phyloP scores from a whole-genome alignment of 2,329 filamentous ascomycete species.

The Ascosphaera aggregata region DNA sequence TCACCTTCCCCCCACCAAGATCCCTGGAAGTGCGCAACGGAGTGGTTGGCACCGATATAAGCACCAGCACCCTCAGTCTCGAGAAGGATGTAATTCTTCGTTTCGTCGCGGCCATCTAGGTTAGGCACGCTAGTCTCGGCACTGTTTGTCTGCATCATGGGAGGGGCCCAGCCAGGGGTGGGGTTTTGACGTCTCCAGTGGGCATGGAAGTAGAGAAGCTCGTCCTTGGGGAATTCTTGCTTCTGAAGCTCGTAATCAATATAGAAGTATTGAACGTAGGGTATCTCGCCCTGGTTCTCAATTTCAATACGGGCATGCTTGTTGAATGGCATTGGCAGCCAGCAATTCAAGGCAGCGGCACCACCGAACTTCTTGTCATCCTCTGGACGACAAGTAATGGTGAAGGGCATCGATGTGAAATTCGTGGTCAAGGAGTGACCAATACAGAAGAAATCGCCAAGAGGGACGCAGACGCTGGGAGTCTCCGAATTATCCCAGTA shows the following conservation, averaged over 20 bases:
- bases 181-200: conserved; percentile 14
- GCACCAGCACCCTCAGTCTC: conserved; percentile 12
- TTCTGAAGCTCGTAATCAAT: conserved; percentile 14
- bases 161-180: conserved; percentile 11
- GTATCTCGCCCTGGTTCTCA: conserved; percentile 13
- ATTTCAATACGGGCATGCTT: conserved; percentile 14
- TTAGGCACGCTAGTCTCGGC: conserved; percentile 10
- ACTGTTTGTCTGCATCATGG: conserved; percentile 10
- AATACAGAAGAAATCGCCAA: conserved; percentile 14
- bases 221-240: conserved; percentile 9
- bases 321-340: conserved; percentile 14
- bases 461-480: conserved; percentile 12
- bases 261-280: conserved; percentile 16
- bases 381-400: conserved; percentile 12
- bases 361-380: conserved; percentile 15
- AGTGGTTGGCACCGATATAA: conserved; percentile 15
- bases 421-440: conserved; percentile 14
- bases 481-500: conserved; percentile 14
- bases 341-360: conserved; percentile 14
- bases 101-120: conserved; percentile 8
- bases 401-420: conserved; percentile 15
- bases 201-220: conserved; percentile 13
- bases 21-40: conserved; percentile 12
- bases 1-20: conserved; percentile 17
- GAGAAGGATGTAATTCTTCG: conserved; percentile 11